Percentiles rank a stretch among this genome's conserved stretches.
These are phyloP conservation scores for Apiospora marii DNA, from an alignment of 2,329 filamentous ascomycete species.

Conservation along the genomic window DNA sequence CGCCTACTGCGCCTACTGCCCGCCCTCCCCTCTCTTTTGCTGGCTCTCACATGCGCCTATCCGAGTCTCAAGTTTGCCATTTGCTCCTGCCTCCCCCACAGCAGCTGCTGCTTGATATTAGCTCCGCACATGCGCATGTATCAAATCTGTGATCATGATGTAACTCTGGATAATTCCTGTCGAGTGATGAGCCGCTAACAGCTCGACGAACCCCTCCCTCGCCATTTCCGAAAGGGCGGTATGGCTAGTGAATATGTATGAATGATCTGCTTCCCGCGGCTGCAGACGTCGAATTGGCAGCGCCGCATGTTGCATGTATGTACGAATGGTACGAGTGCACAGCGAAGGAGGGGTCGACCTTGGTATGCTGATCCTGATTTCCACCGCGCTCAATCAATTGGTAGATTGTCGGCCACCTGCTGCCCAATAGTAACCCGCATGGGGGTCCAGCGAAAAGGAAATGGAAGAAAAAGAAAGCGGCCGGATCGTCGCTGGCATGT, in stretches of 20 bases:
- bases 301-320: background rate
- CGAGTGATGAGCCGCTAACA: slow-evolving; percentile 6
- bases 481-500: background rate
- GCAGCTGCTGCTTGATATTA: slow-evolving; percentile 19
- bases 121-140: slow-evolving; percentile 16
- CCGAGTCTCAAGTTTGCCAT: slow-evolving; percentile 7
- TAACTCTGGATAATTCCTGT: slow-evolving; percentile 18
- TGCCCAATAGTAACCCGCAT: slow-evolving; percentile 7
- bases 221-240: slow-evolving; percentile 20
- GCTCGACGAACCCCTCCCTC: slow-evolving; percentile 11
- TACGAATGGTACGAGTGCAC: background rate
- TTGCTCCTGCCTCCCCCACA: slow-evolving; percentile 19
- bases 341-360: slow-evolving; percentile 1
- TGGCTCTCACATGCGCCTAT: slow-evolving; percentile 7
- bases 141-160: slow-evolving; percentile 22
- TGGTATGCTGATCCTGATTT: slow-evolving; percentile 16
- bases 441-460: slow-evolving; percentile 1
- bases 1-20: background rate
- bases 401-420: background rate
- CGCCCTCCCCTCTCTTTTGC: background rate
- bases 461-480: background rate
- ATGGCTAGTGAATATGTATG: slow-evolving; percentile 15
- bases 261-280: slow-evolving; percentile 16
- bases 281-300: slow-evolving; percentile 6
- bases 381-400: background rate